These are phyloP conservation scores for Gossypium australe DNA, from an alignment of 345 rosid species.

Conservation along the genomic window DNA sequence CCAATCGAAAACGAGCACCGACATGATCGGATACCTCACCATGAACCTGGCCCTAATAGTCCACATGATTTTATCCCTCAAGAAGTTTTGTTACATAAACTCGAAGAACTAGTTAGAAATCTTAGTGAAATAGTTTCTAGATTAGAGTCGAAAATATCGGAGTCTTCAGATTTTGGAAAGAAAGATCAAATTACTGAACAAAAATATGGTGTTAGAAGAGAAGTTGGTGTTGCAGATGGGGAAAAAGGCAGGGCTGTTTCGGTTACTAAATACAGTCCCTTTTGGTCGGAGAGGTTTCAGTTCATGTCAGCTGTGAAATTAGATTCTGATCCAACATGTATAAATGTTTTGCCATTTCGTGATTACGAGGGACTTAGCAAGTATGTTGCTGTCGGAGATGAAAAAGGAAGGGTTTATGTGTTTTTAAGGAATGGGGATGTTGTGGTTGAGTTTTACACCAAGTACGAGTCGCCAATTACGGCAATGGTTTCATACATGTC, in stretches of 20 bases:
- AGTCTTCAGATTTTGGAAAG: slow-evolving; percentile 19
- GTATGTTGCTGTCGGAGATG: slow-evolving; percentile 89
- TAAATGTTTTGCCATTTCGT: slow-evolving; percentile 69
- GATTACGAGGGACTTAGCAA: slow-evolving; percentile 78
- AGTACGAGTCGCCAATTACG: slow-evolving; percentile 50
- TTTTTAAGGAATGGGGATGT: slow-evolving; percentile 79
- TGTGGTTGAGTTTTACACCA: slow-evolving; percentile 51
- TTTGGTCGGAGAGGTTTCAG: slow-evolving; percentile 89
- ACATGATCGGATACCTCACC: slow-evolving; percentile 11
- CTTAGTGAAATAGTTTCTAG: slow-evolving; percentile 64
- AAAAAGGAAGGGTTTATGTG: slow-evolving; percentile 65
- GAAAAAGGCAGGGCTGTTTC: slow-evolving; percentile 44
- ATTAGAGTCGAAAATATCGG: slow-evolving; percentile 51
- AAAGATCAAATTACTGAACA: slow-evolving; percentile 16
- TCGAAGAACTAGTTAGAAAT: slow-evolving; percentile 69
- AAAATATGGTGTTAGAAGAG: background rate
- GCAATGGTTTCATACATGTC: slow-evolving; percentile 78
- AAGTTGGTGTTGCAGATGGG: slow-evolving; percentile 26
- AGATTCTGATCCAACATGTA: slow-evolving; percentile 56
- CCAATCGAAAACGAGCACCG: slow-evolving; percentile 26
- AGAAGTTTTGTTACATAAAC: slow-evolving; percentile 45
- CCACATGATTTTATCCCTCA: slow-evolving; percentile 21
- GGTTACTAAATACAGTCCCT: slow-evolving; percentile 62
- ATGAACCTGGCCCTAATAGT: slow-evolving; percentile 14
- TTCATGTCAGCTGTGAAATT: slow-evolving; percentile 81